Percentiles rank a stretch among this genome's conserved stretches.
phyloP scores from a whole-genome alignment of 768 basidiomycete genomes.

The Termitomyces sp. region DNA sequence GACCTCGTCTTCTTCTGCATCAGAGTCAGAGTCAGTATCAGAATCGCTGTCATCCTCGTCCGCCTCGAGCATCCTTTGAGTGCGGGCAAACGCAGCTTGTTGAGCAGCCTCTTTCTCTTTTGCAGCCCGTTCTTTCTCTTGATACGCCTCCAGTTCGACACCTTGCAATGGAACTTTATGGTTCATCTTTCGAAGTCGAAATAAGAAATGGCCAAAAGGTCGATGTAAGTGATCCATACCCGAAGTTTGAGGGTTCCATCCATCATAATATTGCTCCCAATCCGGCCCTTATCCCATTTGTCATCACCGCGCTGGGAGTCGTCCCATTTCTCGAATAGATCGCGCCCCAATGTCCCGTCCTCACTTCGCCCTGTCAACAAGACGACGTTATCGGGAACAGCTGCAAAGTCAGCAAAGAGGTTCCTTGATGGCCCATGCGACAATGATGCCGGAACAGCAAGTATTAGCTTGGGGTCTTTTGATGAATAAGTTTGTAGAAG shows the following conservation, averaged over 20 bases:
- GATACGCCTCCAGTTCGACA: constrained; percentile 77
- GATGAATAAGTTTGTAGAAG: constrained; percentile 81
- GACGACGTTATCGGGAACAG: constrained; percentile 80
- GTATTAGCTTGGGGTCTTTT: constrained; percentile 87
- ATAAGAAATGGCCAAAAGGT: background rate
- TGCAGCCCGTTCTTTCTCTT: constrained; percentile 68
- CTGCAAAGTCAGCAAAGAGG: constrained; percentile 84
- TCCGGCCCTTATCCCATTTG: constrained; percentile 87
- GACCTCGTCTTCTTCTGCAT: constrained; percentile 62
- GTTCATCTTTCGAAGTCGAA: constrained; percentile 54
- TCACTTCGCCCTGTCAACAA: constrained; percentile 80
- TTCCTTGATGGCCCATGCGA: constrained; percentile 89
- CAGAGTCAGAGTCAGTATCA: constrained; percentile 64
- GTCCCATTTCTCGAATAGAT: constrained; percentile 88
- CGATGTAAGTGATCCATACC: constrained; percentile 35
- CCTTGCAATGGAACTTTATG: constrained; percentile 89
- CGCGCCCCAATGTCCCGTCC: constrained; percentile 73
- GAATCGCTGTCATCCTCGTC: constrained; percentile 86
- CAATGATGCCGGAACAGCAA: constrained; percentile 89
- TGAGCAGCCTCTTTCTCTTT: constrained; percentile 86
- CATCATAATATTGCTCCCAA: constrained; percentile 84
- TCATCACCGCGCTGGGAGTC: constrained; percentile 71
- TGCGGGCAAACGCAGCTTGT: constrained; percentile 78
- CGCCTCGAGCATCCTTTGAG: constrained; percentile 88
- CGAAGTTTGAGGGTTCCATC: constrained; percentile 64